A percentile compares a stretch with the other conserved stretches of the same genome.
Conservation (phyloP, 2,329 filamentous ascomycete species). For the Monosporascus sp. region DNA sequence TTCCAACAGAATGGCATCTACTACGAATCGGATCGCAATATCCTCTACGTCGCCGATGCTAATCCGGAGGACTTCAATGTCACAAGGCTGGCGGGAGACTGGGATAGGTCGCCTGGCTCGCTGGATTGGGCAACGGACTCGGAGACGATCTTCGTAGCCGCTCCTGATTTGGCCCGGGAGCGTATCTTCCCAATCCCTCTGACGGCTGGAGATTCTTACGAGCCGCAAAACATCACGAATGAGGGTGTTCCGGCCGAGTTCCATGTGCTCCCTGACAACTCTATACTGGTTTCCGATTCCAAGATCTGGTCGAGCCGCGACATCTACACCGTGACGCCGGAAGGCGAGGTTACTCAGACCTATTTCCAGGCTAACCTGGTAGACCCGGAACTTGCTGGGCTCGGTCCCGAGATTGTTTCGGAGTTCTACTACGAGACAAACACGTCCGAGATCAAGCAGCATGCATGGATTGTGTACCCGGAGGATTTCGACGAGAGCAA, state of each 20-base stretch:
- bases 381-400: constrained; percentile 28
- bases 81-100: constrained; percentile 24
- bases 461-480: constrained; percentile 29
- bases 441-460: constrained; percentile 26
- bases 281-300: constrained; percentile 27
- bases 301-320: constrained; percentile 32
- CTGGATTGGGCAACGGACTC: constrained; percentile 24
- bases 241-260: constrained; percentile 25
- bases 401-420: constrained; percentile 26
- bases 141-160: constrained; percentile 24
- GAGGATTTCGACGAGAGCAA: constrained; percentile 29
- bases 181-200: constrained; percentile 28
- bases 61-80: constrained; percentile 44
- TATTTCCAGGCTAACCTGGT: constrained; percentile 32
- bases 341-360: constrained; percentile 22
- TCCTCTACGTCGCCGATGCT: constrained; percentile 31
- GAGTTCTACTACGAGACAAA: constrained; percentile 32
- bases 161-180: constrained; percentile 25
- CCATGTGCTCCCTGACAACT: constrained; percentile 22
- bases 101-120: constrained; percentile 26
- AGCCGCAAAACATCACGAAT: constrained; percentile 29
- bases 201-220: constrained; percentile 22
- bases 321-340: constrained; percentile 24
- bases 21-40: constrained; percentile 47
- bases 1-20: constrained; percentile 55